Evolutionary conservation across 495 filamentous ascomycete species (phyloP), one percentile per base, ranked within the genome.

Genomic region (Hypomontagnella monticulosa): DNA sequence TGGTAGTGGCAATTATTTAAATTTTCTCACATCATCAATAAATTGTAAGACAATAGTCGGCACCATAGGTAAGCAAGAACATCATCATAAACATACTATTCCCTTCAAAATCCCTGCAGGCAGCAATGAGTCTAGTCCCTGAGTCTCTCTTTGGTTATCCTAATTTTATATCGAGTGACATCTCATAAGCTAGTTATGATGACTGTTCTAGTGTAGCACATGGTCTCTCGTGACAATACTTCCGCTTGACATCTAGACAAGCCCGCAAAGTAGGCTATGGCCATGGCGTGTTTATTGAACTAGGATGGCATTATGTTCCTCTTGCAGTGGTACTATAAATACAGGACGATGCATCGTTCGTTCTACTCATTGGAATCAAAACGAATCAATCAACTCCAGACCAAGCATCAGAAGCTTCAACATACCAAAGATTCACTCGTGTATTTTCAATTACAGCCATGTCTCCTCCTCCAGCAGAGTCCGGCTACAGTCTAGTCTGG

Each of bases 401-500:
- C 11, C 12, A 18, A 9, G 15, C 20, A 30, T 10, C 46, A 15
- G 33, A 32, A 49, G n/a, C 14, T 15, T 34, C 11, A 18, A 16
- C 15, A 33, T 32, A 4, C n/a, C 5, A 32, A 2, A 12, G 27
- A 0, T 4, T 11, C n/a, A n/a, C n/a, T 43, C 23, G 33, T 44
- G 44, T 7, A 37, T 5, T 40, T n/a, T n/a, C 20, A n/a, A 34
- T 27, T 18, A 12, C 1, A 16, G 57, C 52, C 71, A 69, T 57
- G 66, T 73, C 59, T 53, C 63, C 33, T 41, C 61, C 61, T 2
- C 61, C 61, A 16, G 37, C 61, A 12, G 61, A 63, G 41, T 74
- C 61, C 14, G 63, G 44, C 18, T 79, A 63, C 55, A 63, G 37
- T 15, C 6, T 67, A 55, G 55, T 50, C 33, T 64, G 63, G 55